A percentile compares a stretch with the other conserved stretches of the same genome.
These are phyloP conservation scores for Populus tremula DNA, from an alignment of 345 rosid species.

Conservation along the genomic window DNA sequence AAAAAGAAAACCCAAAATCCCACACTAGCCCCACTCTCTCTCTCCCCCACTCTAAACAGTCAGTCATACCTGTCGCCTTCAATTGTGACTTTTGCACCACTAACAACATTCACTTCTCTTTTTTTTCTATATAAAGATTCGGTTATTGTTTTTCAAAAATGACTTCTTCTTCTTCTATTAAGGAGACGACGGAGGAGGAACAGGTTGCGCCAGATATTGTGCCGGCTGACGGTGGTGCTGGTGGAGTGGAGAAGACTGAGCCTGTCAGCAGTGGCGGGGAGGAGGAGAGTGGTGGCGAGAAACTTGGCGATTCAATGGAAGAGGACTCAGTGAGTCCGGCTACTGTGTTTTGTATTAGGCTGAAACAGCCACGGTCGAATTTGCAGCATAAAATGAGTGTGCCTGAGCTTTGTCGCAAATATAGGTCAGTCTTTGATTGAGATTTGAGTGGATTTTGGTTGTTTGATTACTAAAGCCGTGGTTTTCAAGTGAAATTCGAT, in stretches of 20 bases:
- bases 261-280: constrained; percentile 8
- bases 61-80: constrained; percentile 94
- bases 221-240: neutral
- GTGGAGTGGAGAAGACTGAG: neutral
- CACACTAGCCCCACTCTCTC: constrained; percentile 53
- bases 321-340: constrained; percentile 77
- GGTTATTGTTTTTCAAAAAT: constrained; percentile 49
- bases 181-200: constrained; percentile 18
- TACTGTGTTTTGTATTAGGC: constrained; percentile 79
- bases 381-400: constrained; percentile 86
- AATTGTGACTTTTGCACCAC: constrained; percentile 73
- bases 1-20: neutral
- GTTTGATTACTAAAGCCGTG: neutral
- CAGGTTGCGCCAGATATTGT: neutral
- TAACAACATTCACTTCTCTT: constrained; percentile 27
- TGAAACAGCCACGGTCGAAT: constrained; percentile 82
- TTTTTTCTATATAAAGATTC: constrained; percentile 26
- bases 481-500: neutral
- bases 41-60: constrained; percentile 27
- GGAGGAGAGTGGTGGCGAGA: constrained; percentile 29
- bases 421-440: constrained; percentile 43
- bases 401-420: constrained; percentile 85
- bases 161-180: constrained; percentile 29
- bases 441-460: neutral
- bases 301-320: constrained; percentile 61